Conservation (phyloP, 78 protist genomes). For the Dictyostelium firmibasis region DNA sequence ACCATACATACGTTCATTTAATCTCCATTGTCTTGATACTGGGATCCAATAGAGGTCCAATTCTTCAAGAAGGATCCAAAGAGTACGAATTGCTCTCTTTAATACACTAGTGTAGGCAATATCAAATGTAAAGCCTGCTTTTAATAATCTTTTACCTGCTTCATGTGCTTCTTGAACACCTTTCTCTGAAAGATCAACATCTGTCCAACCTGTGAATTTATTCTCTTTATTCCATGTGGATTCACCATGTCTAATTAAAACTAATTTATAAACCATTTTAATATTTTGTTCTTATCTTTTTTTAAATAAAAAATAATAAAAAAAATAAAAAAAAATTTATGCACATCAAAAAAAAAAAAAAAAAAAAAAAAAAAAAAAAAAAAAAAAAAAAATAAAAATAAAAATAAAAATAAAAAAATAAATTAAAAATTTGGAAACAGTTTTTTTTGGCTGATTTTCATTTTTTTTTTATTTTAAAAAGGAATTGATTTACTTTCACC, state of each 20-base stretch:
- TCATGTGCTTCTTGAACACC: constrained; percentile 92
- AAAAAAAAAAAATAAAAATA: too few species aligned
- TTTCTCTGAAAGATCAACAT: constrained; percentile 88
- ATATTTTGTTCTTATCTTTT: too few species aligned
- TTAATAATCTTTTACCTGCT: constrained; percentile 85
- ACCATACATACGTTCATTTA: constrained; percentile 97
- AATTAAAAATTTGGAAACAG: too few species aligned
- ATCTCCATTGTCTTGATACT: constrained; percentile 86
- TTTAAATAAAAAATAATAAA: not conserved
- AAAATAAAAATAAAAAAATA: too few species aligned
- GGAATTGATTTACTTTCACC: not conserved
- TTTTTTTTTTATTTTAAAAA: not conserved
- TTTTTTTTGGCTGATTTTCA: too few species aligned
- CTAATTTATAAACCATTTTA: constrained; percentile 62
- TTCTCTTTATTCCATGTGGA: constrained; percentile 92
- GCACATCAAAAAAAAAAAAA: too few species aligned
- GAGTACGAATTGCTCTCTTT: constrained; percentile 91
- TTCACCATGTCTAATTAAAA: constrained; percentile 93
- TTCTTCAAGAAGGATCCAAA: constrained; percentile 80
- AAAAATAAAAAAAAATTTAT: not conserved
- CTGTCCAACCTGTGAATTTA: constrained; percentile 96
- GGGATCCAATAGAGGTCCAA: constrained; percentile 78
- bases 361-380: not conserved
- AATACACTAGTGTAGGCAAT: constrained; percentile 90
- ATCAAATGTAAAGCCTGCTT: constrained; percentile 78